These are phyloP conservation scores for Pisolithus microcarpus DNA, from an alignment of 768 basidiomycete genomes.

Conservation along the genomic window DNA sequence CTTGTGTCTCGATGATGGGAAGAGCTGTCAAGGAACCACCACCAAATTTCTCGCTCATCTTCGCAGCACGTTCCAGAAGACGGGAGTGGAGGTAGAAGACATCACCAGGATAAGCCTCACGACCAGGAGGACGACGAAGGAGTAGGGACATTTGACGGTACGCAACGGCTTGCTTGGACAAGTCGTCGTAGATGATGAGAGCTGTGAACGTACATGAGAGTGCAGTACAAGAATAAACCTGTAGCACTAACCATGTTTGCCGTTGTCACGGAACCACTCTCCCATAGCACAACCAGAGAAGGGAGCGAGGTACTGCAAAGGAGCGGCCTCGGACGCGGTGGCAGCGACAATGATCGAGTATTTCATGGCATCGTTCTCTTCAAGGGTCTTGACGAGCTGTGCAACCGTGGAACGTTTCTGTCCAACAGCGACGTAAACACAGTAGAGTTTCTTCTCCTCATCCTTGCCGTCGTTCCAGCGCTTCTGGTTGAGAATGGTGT, in stretches of 20 bases:
- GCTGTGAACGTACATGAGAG: constrained; percentile 37
- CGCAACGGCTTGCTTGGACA: constrained; percentile 99
- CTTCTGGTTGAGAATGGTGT: constrained; percentile 99
- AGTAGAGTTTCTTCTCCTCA: constrained; percentile 97
- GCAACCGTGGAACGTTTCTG: constrained; percentile 99
- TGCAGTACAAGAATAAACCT: neutral
- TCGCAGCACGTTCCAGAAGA: constrained; percentile 99
- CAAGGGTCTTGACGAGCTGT: constrained; percentile 98
- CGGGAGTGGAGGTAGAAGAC: constrained; percentile 99
- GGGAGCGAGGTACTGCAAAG: constrained; percentile 97
- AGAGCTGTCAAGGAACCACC: constrained; percentile 98
- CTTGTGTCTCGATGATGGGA: constrained; percentile 99
- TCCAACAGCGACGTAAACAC: constrained; percentile 98
- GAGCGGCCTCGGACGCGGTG: constrained; percentile 98
- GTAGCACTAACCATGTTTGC: constrained; percentile 81
- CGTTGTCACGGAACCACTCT: constrained; percentile 99
- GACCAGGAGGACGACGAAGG: constrained; percentile 99
- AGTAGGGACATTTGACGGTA: constrained; percentile 99
- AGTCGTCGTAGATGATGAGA: constrained; percentile 98
- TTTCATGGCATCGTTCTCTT: constrained; percentile 99
- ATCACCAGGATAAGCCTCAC: constrained; percentile 99
- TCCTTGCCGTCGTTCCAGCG: constrained; percentile 98
- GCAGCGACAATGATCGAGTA: constrained; percentile 99
- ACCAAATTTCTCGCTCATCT: constrained; percentile 99
- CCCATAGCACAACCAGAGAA: constrained; percentile 99